Percentiles rank a stretch among this genome's conserved stretches.
phyloP scores from a whole-genome alignment of 805 yeast species.

The Nakazawaea siamensis region DNA sequence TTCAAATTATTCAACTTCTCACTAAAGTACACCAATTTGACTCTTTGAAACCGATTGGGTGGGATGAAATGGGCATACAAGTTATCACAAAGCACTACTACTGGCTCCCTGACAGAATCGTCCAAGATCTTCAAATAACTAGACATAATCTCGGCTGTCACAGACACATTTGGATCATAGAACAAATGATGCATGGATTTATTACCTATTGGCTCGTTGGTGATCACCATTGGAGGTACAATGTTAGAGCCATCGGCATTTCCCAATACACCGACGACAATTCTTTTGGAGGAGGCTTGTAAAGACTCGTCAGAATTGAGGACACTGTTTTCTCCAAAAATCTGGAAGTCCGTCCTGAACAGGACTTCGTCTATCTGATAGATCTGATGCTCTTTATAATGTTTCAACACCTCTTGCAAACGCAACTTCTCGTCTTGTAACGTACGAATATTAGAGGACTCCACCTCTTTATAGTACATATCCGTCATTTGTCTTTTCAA shows the following conservation, averaged over 20 bases:
- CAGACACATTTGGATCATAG: constrained; percentile 17
- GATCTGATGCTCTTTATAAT: constrained; percentile 18
- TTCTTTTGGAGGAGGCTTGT: constrained; percentile 12
- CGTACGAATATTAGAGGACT: constrained; percentile 12
- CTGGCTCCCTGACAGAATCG: constrained; percentile 12
- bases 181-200: constrained; percentile 9
- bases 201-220: constrained; percentile 10
- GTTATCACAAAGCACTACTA: constrained; percentile 24
- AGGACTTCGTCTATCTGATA: constrained; percentile 29
- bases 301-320: constrained; percentile 10
- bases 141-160: constrained; percentile 20
- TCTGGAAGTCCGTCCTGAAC: constrained; percentile 13
- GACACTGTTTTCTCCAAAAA: constrained; percentile 3
- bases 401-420: constrained; percentile 13
- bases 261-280: constrained; percentile 19
- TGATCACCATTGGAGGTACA: constrained; percentile 21
- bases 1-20: constrained; percentile 13
- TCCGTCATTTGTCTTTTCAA: constrained; percentile 20
- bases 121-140: constrained; percentile 17
- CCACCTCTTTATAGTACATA: constrained; percentile 15
- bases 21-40: constrained; percentile 23
- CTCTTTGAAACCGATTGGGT: constrained; percentile 17
- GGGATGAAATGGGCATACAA: constrained; percentile 28
- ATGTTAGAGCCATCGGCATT: constrained; percentile 21
- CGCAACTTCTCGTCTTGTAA: constrained; percentile 18